Conservation (phyloP, 768 basidiomycete genomes). For the Lactarius quietus region DNA sequence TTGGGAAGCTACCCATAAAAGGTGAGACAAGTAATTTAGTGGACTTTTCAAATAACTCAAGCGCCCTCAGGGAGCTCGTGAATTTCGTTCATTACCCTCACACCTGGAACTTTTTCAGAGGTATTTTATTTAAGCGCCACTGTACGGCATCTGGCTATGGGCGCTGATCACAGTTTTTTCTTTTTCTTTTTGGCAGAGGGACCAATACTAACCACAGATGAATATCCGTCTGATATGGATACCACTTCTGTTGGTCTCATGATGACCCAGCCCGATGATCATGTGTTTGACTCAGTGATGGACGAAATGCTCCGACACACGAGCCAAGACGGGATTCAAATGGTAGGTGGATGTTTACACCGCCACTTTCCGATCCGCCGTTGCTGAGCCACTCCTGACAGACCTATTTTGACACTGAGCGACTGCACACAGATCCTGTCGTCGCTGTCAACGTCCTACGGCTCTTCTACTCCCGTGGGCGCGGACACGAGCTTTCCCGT, state of each 20-base stretch:
- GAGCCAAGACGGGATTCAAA: slow-evolving; percentile 46
- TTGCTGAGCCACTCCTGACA: not conserved
- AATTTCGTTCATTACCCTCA: slow-evolving; percentile 37
- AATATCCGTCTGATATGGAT: slow-evolving; percentile 54
- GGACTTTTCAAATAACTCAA: not conserved
- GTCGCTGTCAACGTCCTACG: too few relatives aligned
- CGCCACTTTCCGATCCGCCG: not conserved
- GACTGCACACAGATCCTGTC: too few relatives aligned
- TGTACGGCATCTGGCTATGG: slow-evolving; percentile 32
- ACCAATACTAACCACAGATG: slow-evolving; percentile 42
- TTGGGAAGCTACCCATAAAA: slow-evolving; percentile 47
- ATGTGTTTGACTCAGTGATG: slow-evolving; percentile 43
- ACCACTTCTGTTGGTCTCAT: slow-evolving; percentile 55
- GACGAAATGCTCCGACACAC: slow-evolving; percentile 54
- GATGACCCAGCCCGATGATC: slow-evolving; percentile 35
- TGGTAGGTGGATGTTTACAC: slow-evolving; percentile 17
- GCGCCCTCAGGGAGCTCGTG: slow-evolving; percentile 39
- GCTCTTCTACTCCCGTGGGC: too few relatives aligned
- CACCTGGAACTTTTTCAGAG: slow-evolving; percentile 56
- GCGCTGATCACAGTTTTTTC: not conserved
- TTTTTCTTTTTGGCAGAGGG: slow-evolving; percentile 34
- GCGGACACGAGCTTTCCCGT: too few relatives aligned
- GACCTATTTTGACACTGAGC: too few relatives aligned
- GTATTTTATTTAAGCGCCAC: slow-evolving; percentile 33
- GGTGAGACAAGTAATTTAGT: slow-evolving; percentile 30